Conservation (phyloP, 108 stramenopile species). For the Mediolabrus comicus region DNA sequence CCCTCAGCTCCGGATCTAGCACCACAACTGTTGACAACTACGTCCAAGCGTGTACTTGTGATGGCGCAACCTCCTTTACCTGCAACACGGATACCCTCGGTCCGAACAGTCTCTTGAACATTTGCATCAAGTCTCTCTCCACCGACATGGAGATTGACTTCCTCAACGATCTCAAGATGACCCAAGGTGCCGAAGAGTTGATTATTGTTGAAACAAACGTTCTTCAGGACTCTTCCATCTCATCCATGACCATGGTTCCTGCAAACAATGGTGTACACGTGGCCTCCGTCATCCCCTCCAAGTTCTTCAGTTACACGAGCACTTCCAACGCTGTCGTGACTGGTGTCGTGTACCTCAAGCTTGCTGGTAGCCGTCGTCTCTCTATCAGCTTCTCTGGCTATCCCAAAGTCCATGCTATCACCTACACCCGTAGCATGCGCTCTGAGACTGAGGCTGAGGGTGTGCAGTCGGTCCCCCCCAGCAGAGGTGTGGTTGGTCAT, state of each 20-base stretch:
- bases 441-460: neutral
- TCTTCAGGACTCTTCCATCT: constrained; percentile 3
- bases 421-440: constrained; percentile 1
- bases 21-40: constrained; percentile 20
- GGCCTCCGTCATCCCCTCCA: constrained; percentile 15
- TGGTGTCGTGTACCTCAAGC: neutral
- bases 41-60: constrained; percentile 39
- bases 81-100: constrained; percentile 20
- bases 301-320: neutral
- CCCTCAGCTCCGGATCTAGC: constrained; percentile 14
- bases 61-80: constrained; percentile 8
- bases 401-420: neutral
- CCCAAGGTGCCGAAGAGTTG: constrained; percentile 13
- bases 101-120: constrained; percentile 15
- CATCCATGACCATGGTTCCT: constrained; percentile 4
- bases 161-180: constrained; percentile 9
- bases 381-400: neutral
- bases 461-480: neutral
- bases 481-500: too few species aligned
- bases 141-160: constrained; percentile 29
- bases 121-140: constrained; percentile 21
- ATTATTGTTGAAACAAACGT: neutral
- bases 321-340: neutral
- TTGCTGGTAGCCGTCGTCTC: neutral
- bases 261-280: constrained; percentile 13